A percentile compares a stretch with the other conserved stretches of the same genome.
These are phyloP conservation scores for Cladosporium sp. DNA, from an alignment of 2,329 filamentous ascomycete genomes.

Conservation along the genomic window DNA sequence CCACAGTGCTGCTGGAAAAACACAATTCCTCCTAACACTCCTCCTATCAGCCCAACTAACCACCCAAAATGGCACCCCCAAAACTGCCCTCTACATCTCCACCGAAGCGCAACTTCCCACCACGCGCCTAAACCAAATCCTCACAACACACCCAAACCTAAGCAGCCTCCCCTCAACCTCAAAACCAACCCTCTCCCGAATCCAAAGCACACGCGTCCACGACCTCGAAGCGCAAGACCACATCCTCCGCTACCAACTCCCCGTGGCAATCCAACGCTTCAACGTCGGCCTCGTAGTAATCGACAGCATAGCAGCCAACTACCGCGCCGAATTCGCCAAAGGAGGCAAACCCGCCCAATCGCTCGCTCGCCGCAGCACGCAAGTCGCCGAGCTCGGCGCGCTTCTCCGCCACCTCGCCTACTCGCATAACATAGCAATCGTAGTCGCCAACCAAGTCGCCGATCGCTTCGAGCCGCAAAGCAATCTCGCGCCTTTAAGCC, in stretches of 20 bases:
- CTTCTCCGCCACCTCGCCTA: conserved; percentile 72
- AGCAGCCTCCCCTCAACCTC: conserved; percentile 35
- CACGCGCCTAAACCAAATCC: conserved; percentile 72
- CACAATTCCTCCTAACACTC: conserved; percentile 81
- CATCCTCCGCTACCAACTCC: conserved; percentile 87
- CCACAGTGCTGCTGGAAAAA: conserved; percentile 79
- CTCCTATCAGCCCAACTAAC: conserved; percentile 75
- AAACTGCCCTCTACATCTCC: conserved; percentile 84
- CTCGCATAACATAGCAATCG: conserved; percentile 70
- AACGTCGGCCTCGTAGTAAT: conserved; percentile 77
- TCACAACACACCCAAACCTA: conserved; percentile 62
- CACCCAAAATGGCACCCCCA: conserved; percentile 45
- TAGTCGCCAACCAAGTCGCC: conserved; percentile 92
- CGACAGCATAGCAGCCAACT: conserved; percentile 93
- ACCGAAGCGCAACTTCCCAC: conserved; percentile 86
- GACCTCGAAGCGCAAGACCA: conserved; percentile 95
- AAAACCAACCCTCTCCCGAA: conserved; percentile 64
- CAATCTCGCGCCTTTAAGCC: conserved; percentile 12
- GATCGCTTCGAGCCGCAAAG: conserved; percentile 63
- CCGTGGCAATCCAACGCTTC: conserved; percentile 71
- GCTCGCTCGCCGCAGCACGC: conserved; percentile 70
- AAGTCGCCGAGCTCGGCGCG: conserved; percentile 72
- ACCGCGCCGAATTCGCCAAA: conserved; percentile 77
- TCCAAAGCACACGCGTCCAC: conserved; percentile 76
- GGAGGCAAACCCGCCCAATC: conserved; percentile 37